Evolutionary conservation across 202 grass and related monocot species (phyloP).

Genomic region (Carex arenaria): DNA sequence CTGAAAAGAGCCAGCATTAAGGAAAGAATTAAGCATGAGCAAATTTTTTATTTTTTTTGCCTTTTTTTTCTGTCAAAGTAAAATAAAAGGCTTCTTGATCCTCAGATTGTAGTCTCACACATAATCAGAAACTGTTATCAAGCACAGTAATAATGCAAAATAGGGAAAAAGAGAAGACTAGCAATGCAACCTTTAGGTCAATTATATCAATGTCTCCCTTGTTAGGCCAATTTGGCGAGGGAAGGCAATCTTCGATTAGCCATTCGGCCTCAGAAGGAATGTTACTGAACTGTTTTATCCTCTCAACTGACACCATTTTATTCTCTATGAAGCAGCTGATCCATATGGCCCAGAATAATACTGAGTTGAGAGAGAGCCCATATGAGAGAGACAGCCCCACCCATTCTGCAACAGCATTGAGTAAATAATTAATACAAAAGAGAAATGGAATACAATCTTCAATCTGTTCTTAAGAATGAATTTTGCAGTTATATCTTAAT

Average conservation of each 20-base stretch:
- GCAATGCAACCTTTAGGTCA: constrained; percentile 65
- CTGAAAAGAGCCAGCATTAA: constrained; percentile 28
- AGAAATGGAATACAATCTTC: too few species aligned
- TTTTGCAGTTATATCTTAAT: too few species aligned
- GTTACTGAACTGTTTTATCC: constrained; percentile 92
- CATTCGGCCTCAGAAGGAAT: constrained; percentile 78
- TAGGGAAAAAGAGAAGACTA: neutral
- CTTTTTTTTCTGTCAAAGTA: neutral
- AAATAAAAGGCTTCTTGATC: neutral
- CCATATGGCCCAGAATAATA: constrained; percentile 73
- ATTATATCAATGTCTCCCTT: constrained; percentile 69
- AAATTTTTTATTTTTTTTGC: neutral
- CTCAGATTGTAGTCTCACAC: neutral
- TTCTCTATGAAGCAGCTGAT: constrained; percentile 95
- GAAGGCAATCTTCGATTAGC: constrained; percentile 71
- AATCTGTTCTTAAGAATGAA: too few species aligned
- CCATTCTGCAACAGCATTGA: constrained; percentile 50
- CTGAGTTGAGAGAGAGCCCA: constrained; percentile 78
- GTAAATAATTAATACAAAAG: neutral
- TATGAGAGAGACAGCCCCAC: constrained; percentile 95
- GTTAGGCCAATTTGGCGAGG: constrained; percentile 63
- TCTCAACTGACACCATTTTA: constrained; percentile 91
- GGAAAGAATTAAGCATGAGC: neutral
- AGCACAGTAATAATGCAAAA: neutral
- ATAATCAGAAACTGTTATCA: neutral